Evolutionary conservation across 2,329 filamentous ascomycete species (phyloP).

Genomic region (Pseudomassariella vexata): DNA sequence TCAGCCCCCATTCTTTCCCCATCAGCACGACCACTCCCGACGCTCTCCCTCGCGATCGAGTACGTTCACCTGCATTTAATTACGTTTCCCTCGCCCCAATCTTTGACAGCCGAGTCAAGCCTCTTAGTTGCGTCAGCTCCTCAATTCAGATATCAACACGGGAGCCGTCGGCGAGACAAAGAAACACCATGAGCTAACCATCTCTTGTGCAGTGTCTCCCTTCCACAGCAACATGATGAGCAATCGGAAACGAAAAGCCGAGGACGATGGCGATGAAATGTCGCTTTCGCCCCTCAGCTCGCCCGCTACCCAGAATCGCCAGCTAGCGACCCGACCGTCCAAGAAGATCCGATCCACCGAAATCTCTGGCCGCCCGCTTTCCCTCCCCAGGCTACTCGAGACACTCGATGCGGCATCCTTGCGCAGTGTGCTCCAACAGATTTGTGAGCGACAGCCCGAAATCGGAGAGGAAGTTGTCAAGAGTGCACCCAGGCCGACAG

Average conservation of each 20-base stretch:
- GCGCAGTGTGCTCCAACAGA: conserved; percentile 77
- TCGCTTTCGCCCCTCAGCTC: conserved; percentile 81
- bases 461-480: conserved; percentile 80
- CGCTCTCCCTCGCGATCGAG: conserved; percentile 50
- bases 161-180: neutral
- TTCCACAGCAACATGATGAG: conserved; percentile 47
- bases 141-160: neutral
- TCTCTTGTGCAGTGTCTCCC: conserved; percentile 34
- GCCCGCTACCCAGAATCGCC: conserved; percentile 65
- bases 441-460: conserved; percentile 84
- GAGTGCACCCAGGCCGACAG: conserved; percentile 81
- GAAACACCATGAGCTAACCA: conserved; percentile 8
- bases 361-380: conserved; percentile 50
- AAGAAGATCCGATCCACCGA: conserved; percentile 63
- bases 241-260: conserved; percentile 79
- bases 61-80: conserved; percentile 31
- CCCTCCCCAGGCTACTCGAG: conserved; percentile 74
- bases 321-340: conserved; percentile 55
- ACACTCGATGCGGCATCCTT: conserved; percentile 84
- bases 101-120: neutral
- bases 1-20: conserved; percentile 53
- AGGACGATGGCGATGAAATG: conserved; percentile 82
- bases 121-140: neutral
- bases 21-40: conserved; percentile 50
- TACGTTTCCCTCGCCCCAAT: conserved; percentile 11